phyloP scores from a whole-genome alignment of 1,284 basidiomycete species.

The Cutaneotrichosporon sp. region DNA sequence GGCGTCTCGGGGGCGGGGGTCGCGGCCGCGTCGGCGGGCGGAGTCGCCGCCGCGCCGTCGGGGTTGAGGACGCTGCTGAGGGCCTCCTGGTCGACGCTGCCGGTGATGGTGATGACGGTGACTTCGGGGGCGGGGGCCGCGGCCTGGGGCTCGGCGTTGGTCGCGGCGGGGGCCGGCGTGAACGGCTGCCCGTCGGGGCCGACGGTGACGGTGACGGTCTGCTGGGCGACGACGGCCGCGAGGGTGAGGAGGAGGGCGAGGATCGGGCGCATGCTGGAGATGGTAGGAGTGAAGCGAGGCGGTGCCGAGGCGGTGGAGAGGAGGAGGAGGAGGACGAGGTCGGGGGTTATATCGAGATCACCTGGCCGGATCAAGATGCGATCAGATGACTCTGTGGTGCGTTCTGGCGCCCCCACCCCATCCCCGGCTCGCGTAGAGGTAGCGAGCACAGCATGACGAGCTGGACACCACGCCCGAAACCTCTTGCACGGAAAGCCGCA shows the following conservation, averaged over 20 bases:
- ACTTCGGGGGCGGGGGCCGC: not conserved
- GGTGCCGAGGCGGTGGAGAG: not conserved
- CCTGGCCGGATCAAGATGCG: not conserved
- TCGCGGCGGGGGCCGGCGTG: not conserved
- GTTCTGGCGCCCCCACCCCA: no score
- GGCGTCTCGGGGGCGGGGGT: not conserved
- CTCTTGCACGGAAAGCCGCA: not conserved
- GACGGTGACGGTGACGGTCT: not conserved
- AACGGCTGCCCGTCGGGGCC: not conserved
- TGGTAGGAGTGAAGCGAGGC: no score
- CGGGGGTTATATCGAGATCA: not conserved
- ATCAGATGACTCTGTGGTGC: not conserved
- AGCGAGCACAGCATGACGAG: not conserved
- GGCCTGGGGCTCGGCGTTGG: no score
- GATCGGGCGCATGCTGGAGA: not conserved
- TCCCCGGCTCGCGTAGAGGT: not conserved
- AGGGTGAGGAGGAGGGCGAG: not conserved
- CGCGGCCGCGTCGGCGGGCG: not conserved
- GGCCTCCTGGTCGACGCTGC: not conserved
- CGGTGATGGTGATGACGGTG: not conserved
- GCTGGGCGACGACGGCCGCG: not conserved
- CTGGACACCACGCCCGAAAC: no score
- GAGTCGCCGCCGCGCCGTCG: not conserved
- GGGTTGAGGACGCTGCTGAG: not conserved
- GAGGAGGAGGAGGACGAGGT: not conserved